Percentiles rank a stretch among this genome's conserved stretches.
phyloP scores from a whole-genome alignment of 2,329 filamentous ascomycete genomes.

The Diaporthe batatas region DNA sequence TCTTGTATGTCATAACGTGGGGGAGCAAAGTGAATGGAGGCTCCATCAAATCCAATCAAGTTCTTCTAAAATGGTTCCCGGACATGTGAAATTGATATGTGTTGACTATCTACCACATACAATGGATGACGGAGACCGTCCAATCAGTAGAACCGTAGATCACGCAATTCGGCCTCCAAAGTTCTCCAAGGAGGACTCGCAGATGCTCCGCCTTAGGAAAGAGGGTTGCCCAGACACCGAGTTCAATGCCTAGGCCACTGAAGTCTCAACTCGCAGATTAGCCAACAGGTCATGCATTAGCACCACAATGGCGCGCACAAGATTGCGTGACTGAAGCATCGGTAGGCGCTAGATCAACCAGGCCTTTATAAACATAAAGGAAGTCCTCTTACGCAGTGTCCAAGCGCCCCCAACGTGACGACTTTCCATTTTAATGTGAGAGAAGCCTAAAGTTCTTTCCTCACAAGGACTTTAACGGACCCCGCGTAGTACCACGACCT shows the following conservation, averaged over 20 bases:
- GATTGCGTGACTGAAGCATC: neutral
- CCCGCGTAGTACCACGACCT: no score
- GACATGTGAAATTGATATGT: neutral
- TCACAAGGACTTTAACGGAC: neutral
- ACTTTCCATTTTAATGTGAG: neutral
- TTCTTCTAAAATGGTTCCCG: no score
- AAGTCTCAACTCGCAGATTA: neutral
- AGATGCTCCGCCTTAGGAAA: neutral
- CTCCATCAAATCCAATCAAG: neutral
- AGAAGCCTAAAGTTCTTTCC: neutral
- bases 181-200: neutral
- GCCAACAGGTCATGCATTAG: neutral
- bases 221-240: neutral
- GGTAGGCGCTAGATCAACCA: neutral
- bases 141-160: neutral
- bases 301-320: neutral
- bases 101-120: neutral
- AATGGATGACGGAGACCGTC: neutral
- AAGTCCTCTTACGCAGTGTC: neutral
- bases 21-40: neutral
- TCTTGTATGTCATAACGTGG: slow-evolving; percentile 12
- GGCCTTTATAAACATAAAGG: slow-evolving; percentile 6
- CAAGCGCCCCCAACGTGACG: no score
- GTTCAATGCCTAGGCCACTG: neutral
- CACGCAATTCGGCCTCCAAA: neutral